Evolutionary conservation across 1,284 basidiomycete genomes (phyloP), one percentile per base, ranked within the genome.

Genomic region (Puccinia horiana): DNA sequence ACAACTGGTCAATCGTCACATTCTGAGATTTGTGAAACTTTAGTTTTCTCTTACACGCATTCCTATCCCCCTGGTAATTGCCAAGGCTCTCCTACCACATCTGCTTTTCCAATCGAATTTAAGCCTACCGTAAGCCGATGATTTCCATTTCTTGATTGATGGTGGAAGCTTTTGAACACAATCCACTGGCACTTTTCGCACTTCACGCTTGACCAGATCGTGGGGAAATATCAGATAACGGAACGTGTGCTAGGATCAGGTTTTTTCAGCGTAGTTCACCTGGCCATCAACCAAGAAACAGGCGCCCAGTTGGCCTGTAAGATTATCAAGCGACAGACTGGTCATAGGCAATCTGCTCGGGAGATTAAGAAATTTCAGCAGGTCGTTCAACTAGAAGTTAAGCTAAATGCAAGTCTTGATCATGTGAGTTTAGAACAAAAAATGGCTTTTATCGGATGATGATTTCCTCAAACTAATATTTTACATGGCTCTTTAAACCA

Each of bases 181-280:
- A 37, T 76, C 23, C 20, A 5, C 12, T 75, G 3, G 29, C 58
- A n/a, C 32, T 18, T 44, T 42, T 58, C 11, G 23, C n/a, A 6
- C 40, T 49, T 40, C 65, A 11, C n/a, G 32, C 37, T 65, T 2
- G 23, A 40, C 2, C 54, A 81, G 72, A 74, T 37, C 12, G 58
- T 81, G 37, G 79, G 70, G 47, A 70, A 70, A 32, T 81, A 81
- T 74, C 52, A 14, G 3, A 63, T 81, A 37, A 81, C 79, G 4
- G 72, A 81, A 29, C 52, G 79, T 11, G 70, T 81, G 26, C 47
- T 81, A 23, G 79, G 79, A 18, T 81, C 79, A 29, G 79, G 79
- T 20, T 81, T 81, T 72, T 81, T 81, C 44, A 81, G 79, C 56
- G 61, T 81, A 3, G 79, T 81, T 14, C 79, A 81, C 61, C 72